Conservation (phyloP, 2,329 filamentous ascomycete genomes). For the Calonectria montana region DNA sequence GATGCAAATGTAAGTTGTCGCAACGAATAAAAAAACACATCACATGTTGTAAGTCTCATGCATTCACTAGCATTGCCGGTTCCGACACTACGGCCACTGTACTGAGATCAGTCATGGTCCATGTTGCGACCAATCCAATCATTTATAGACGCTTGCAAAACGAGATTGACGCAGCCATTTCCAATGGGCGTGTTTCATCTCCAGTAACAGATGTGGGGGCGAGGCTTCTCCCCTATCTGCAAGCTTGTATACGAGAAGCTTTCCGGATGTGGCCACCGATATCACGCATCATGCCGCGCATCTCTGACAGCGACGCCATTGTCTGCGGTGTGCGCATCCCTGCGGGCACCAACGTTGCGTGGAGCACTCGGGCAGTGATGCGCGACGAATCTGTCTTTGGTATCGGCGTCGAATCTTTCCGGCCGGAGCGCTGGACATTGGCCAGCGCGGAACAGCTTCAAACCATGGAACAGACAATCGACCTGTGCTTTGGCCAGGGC, state of each 20-base stretch:
- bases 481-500: slow-evolving; percentile 19
- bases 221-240: slow-evolving; percentile 1
- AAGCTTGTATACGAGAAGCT: slow-evolving; percentile 12
- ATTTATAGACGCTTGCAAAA: neutral
- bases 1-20: slow-evolving; percentile 12
- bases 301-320: slow-evolving; percentile 10
- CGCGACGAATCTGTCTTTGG: slow-evolving; percentile 14
- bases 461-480: slow-evolving; percentile 14
- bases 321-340: slow-evolving; percentile 12
- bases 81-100: slow-evolving; percentile 21
- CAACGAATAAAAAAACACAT: neutral
- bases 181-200: neutral
- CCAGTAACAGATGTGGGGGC: slow-evolving; percentile 9
- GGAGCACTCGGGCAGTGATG: slow-evolving; percentile 22
- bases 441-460: neutral
- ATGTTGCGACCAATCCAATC: neutral
- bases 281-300: slow-evolving; percentile 15
- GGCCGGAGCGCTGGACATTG: slow-evolving; percentile 10
- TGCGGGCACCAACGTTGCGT: slow-evolving; percentile 19
- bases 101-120: slow-evolving; percentile 4
- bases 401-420: neutral
- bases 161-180: slow-evolving; percentile 14
- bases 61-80: slow-evolving; percentile 16
- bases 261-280: slow-evolving; percentile 23
- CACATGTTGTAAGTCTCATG: neutral